phyloP scores from a whole-genome alignment of 2,329 filamentous ascomycete genomes.

The Furcasterigmium sp. region DNA sequence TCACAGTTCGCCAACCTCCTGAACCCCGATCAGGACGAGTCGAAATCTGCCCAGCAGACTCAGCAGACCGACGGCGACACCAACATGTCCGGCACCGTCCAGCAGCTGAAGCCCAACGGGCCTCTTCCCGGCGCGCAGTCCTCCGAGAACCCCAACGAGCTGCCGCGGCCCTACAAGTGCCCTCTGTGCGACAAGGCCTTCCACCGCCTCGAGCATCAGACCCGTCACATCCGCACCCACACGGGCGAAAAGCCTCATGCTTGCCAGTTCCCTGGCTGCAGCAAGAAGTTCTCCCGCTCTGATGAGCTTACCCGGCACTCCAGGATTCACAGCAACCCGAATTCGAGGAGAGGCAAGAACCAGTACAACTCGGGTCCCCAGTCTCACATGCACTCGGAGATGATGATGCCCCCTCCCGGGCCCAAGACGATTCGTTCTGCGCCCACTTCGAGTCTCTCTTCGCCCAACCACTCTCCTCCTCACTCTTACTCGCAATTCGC shows the following conservation, averaged over 20 bases:
- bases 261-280: slow-evolving; percentile 92
- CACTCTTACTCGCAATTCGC: slow-evolving; percentile 77
- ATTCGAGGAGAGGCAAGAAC: slow-evolving; percentile 90
- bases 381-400: slow-evolving; percentile 45
- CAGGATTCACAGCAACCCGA: slow-evolving; percentile 98
- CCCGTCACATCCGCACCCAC: slow-evolving; percentile 87
- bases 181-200: slow-evolving; percentile 98
- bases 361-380: slow-evolving; percentile 25
- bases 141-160: slow-evolving; percentile 58
- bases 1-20: slow-evolving; percentile 44
- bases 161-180: slow-evolving; percentile 96
- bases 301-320: slow-evolving; percentile 96
- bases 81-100: slow-evolving; percentile 10
- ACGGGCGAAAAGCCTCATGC: slow-evolving; percentile 98
- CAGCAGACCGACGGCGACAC: slow-evolving; percentile 4
- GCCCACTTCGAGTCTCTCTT: slow-evolving; percentile 77
- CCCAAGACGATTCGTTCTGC: slow-evolving; percentile 84
- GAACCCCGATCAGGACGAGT: slow-evolving; percentile 41
- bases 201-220: slow-evolving; percentile 94
- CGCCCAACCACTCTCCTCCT: slow-evolving; percentile 94
- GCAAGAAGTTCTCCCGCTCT: slow-evolving; percentile 93
- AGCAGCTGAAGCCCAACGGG: slow-evolving; percentile 52
- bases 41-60: slow-evolving; percentile 20
- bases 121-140: slow-evolving; percentile 57
- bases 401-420: slow-evolving; percentile 71